Conservation (phyloP, 2,329 filamentous ascomycete species). For the Trichoderma atroviride region DNA sequence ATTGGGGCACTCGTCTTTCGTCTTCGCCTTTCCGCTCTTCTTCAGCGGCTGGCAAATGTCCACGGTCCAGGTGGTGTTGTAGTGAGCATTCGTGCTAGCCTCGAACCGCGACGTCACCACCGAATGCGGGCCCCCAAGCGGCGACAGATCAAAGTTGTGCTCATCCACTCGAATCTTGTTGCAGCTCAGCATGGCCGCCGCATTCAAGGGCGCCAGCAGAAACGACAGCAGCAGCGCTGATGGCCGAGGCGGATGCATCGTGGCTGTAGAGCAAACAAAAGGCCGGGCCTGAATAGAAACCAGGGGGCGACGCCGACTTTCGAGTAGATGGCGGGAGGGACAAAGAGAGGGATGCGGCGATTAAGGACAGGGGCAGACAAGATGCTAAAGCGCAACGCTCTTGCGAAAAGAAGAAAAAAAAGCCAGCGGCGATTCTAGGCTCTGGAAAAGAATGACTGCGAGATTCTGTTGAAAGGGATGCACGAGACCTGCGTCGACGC, state of each 20-base stretch:
- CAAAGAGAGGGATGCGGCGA: background rate
- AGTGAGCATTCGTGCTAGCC: slow-evolving; percentile 52
- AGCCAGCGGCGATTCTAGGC: background rate
- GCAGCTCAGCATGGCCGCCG: slow-evolving; percentile 61
- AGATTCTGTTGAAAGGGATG: slow-evolving; percentile 8
- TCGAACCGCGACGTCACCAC: slow-evolving; percentile 62
- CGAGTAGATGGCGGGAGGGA: background rate
- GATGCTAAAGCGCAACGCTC: slow-evolving; percentile 8
- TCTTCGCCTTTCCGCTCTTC: slow-evolving; percentile 58
- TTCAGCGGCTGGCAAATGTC: slow-evolving; percentile 73
- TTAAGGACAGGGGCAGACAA: background rate
- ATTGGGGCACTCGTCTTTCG: slow-evolving; percentile 65
- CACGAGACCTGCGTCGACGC: background rate
- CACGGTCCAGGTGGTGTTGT: slow-evolving; percentile 79
- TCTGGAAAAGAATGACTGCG: slow-evolving; percentile 20
- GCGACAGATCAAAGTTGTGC: slow-evolving; percentile 64
- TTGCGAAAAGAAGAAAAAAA: background rate
- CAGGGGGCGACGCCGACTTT: background rate
- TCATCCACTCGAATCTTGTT: slow-evolving; percentile 61
- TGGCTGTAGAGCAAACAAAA: slow-evolving; percentile 7
- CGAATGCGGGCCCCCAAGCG: slow-evolving; percentile 68
- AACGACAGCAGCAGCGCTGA: slow-evolving; percentile 44
- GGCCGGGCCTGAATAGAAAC: background rate
- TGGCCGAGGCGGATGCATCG: slow-evolving; percentile 47
- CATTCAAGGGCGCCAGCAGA: slow-evolving; percentile 43